Conservation (phyloP, 2,329 filamentous ascomycete species). For the Claviceps spartinae region DNA sequence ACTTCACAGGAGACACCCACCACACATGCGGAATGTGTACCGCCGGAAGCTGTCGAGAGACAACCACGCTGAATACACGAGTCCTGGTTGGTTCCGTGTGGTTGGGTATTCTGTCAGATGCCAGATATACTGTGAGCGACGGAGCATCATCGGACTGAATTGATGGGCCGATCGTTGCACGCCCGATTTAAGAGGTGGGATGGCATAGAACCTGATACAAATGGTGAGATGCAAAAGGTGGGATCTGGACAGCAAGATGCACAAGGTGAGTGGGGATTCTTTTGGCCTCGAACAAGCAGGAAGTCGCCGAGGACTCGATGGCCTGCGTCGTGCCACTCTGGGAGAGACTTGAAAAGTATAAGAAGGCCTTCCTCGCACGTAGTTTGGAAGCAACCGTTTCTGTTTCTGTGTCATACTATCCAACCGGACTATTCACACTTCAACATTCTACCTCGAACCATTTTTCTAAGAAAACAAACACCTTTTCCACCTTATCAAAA, state of each 20-base stretch:
- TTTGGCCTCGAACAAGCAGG: too few relatives aligned
- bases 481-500: background rate
- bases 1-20: too few relatives aligned
- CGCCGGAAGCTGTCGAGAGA: too few relatives aligned
- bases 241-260: too few relatives aligned
- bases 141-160: background rate
- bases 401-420: too few relatives aligned
- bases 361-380: background rate
- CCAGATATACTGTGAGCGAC: too few relatives aligned
- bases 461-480: background rate
- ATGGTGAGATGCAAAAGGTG: too few relatives aligned
- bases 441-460: background rate
- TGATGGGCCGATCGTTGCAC: background rate
- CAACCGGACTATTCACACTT: background rate
- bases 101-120: too few relatives aligned
- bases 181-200: background rate
- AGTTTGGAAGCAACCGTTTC: background rate
- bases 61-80: background rate
- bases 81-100: background rate
- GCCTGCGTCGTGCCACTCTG: too few relatives aligned
- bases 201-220: background rate
- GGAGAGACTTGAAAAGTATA: conserved; percentile 3
- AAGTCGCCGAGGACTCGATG: background rate
- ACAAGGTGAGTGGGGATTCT: too few relatives aligned
- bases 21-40: too few relatives aligned